These are phyloP conservation scores for Beauveria sp. DNA, from an alignment of 2,329 filamentous ascomycete species.

Conservation along the genomic window DNA sequence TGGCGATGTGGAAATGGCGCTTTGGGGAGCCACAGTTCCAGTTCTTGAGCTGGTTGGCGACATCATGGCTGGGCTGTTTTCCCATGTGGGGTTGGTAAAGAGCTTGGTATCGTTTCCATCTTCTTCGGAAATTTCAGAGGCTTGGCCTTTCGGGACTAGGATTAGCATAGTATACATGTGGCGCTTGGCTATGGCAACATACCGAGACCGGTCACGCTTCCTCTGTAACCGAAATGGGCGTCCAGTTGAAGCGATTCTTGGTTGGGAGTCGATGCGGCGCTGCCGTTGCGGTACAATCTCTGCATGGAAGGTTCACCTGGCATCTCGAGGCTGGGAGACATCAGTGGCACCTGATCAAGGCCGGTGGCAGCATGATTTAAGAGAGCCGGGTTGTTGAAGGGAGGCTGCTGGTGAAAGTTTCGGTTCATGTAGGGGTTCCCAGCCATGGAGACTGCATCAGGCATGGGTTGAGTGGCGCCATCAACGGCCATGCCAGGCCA, in stretches of 20 bases:
- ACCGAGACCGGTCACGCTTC: conserved; percentile 2
- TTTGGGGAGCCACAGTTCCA: conserved; percentile 5
- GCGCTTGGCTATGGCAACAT: neutral
- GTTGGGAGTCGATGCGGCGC: conserved; percentile 6
- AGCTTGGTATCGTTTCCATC: conserved; percentile 8
- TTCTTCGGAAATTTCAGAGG: conserved; percentile 9
- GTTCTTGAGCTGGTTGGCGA: conserved; percentile 12
- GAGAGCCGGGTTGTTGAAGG: conserved; percentile 5
- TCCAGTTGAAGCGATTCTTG: conserved; percentile 7
- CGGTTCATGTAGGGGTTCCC: conserved; percentile 2
- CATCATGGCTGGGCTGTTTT: conserved; percentile 11
- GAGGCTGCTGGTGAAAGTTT: conserved; percentile 1
- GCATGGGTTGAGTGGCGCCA: neutral
- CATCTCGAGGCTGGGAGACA: conserved; percentile 6
- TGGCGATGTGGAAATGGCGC: conserved; percentile 3
- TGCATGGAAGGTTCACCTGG: neutral
- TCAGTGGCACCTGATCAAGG: conserved; percentile 4
- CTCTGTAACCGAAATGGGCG: conserved; percentile 8
- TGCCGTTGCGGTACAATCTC: conserved; percentile 6
- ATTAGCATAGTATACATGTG: neutral
- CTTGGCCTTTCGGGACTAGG: neutral
- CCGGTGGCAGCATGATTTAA: neutral
- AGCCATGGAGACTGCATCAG: neutral
- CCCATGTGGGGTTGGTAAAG: conserved; percentile 8
- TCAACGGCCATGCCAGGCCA: conserved; percentile 8